Evolutionary conservation across 1,284 basidiomycete species (phyloP), one percentile per base, ranked within the genome.

Genomic region (Tremellales sp.): DNA sequence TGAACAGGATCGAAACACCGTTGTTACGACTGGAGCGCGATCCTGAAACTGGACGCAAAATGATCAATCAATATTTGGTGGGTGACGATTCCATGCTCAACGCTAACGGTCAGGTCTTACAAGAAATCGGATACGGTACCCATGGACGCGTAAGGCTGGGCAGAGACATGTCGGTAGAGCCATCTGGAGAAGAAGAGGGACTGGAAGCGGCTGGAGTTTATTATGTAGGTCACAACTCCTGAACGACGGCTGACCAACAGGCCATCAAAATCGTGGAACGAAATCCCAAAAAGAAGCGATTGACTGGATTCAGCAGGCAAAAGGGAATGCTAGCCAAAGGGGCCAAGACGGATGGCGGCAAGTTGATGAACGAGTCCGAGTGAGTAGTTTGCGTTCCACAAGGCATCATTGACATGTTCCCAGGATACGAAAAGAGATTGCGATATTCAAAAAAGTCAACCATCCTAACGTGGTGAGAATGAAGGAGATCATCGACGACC

Each of bases 401-500:
- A 24, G 21, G 22, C 10, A 9, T 32, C 25, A 13, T 22, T 47
- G 18, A 44, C 25, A 18, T 14, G 26, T n/a, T 3, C 46, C 19
- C 50, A 73, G 70, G 47, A 71, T 74, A 31, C 84, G 81, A 31
- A 86, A 85, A 38, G 92, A 98, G 74, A 97, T 98, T 54, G 94
- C 93, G 5, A 94, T 98, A 69, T 92, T 98, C 86, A 97, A 97
- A 75, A 93, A 95, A 66, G 84, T 88, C 65, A 77, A 84, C 50
- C 93, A 98, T 68, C 84, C 86, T 0, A 86, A 98, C 66, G 85
- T 98, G 48, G 94, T 98, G 5, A 79, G 85, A 54, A 79, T 98
- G 52, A 83, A 85, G 62, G 92, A 97, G 71, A 92, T 97, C 64
- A 95, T 98, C 59, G 93, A 98, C 70, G 94, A 97, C 72, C 82